Evolutionary conservation across 2,329 filamentous ascomycete species (phyloP).

Genomic region (Aspergillus persii): DNA sequence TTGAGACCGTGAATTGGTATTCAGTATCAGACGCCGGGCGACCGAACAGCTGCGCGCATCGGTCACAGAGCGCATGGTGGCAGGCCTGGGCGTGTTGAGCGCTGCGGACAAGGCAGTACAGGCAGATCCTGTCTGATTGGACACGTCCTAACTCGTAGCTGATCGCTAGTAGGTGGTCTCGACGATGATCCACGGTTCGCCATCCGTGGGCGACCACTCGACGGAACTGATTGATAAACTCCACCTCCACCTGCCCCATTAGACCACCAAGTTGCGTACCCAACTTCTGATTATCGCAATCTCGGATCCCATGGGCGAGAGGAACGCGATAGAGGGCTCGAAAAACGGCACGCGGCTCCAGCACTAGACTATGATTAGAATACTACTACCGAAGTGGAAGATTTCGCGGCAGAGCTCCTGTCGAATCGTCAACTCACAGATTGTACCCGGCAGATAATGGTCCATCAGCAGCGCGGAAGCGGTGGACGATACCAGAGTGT

Average conservation of each 20-base stretch:
- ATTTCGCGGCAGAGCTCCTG: neutral
- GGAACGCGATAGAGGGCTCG: slow-evolving; percentile 9
- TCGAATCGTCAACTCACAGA: slow-evolving; percentile 5
- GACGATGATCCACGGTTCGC: slow-evolving; percentile 1
- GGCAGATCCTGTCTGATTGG: slow-evolving; percentile 18
- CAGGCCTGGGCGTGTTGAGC: slow-evolving; percentile 19
- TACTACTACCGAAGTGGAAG: neutral
- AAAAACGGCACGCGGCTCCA: slow-evolving; percentile 14
- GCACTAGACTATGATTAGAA: slow-evolving; percentile 6
- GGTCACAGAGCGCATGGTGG: slow-evolving; percentile 21
- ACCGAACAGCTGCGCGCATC: slow-evolving; percentile 21
- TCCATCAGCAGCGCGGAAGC: slow-evolving; percentile 20
- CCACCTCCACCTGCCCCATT: neutral
- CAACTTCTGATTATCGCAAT: neutral
- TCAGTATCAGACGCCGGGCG: slow-evolving; percentile 5
- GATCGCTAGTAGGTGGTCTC: neutral
- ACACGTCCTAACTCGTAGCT: slow-evolving; percentile 12
- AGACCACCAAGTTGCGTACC: neutral
- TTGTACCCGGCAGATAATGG: slow-evolving; percentile 21
- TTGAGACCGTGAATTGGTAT: slow-evolving; percentile 17
- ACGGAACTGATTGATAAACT: slow-evolving; percentile 7
- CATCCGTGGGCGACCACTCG: neutral
- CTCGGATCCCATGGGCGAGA: slow-evolving; percentile 1
- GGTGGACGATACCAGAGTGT: slow-evolving; percentile 9
- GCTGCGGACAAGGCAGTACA: slow-evolving; percentile 18